Evolutionary conservation across 192 early-diverging fungal genomes (phyloP).

Genomic region (Rhizoclosmatium sp.): DNA sequence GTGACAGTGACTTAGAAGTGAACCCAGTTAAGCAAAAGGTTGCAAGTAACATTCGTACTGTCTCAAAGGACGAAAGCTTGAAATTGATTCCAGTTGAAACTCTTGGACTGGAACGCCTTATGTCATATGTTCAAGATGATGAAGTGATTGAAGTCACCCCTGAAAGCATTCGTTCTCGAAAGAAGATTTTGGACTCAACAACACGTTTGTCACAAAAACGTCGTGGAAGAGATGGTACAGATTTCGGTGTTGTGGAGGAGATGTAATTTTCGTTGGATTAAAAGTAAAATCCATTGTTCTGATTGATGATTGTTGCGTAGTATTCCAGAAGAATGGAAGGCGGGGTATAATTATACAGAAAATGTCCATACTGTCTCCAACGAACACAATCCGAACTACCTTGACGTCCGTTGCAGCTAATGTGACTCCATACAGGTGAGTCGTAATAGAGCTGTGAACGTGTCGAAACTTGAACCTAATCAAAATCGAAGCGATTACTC

Average conservation of each 20-base stretch:
- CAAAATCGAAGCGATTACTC: slow-evolving; percentile 21
- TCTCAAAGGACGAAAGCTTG: slow-evolving; percentile 80
- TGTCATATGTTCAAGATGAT: slow-evolving; percentile 81
- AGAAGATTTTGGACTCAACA: slow-evolving; percentile 73
- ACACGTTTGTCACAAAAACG: slow-evolving; percentile 63
- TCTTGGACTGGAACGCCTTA: slow-evolving; percentile 76
- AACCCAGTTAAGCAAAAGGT: slow-evolving; percentile 86
- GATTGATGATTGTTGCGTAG: background rate
- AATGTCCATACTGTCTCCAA: background rate
- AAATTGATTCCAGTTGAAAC: slow-evolving; percentile 72
- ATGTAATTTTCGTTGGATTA: slow-evolving; percentile 1
- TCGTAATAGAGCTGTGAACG: background rate
- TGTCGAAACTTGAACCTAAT: background rate
- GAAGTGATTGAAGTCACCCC: slow-evolving; percentile 89
- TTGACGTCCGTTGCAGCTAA: background rate
- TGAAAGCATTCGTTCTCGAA: slow-evolving; percentile 74
- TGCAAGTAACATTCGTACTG: slow-evolving; percentile 80
- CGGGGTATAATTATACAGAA: background rate
- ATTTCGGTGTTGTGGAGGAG: slow-evolving; percentile 45
- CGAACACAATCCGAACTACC: background rate
- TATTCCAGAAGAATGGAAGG: background rate
- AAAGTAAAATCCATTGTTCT: slow-evolving; percentile 1
- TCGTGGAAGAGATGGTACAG: slow-evolving; percentile 33
- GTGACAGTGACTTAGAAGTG: slow-evolving; percentile 81
- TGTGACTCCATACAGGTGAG: background rate